Evolutionary conservation across 306 rosid genomes (phyloP).

Genomic region (Dalbergia cultrata): DNA sequence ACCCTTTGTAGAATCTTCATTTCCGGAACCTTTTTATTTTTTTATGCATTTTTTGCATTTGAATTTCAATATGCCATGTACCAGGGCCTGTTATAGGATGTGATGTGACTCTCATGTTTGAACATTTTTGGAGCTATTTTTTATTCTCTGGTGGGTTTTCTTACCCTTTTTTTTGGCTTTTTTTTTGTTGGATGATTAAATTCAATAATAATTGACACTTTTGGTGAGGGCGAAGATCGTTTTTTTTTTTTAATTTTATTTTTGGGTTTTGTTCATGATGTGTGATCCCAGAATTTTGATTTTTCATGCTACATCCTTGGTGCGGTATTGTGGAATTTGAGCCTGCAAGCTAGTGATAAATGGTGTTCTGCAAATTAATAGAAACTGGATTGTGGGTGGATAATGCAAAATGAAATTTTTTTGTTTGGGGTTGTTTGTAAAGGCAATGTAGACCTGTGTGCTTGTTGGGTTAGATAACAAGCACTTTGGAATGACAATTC

Average conservation of each 20-base stretch:
- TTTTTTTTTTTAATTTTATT: background rate
- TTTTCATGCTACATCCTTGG: constrained; percentile 35
- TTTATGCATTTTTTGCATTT: constrained; percentile 40
- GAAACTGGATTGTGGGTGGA: constrained; percentile 44
- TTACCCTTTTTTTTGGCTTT: background rate
- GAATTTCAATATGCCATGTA: constrained; percentile 26
- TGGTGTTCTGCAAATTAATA: constrained; percentile 29
- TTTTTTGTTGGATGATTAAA: constrained; percentile 33
- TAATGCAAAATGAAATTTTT: constrained; percentile 44
- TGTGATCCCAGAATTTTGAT: constrained; percentile 33
- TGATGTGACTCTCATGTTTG: constrained; percentile 37
- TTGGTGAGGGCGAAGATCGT: background rate
- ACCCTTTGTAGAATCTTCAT: constrained; percentile 1
- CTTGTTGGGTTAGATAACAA: constrained; percentile 52
- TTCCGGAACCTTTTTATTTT: constrained; percentile 31
- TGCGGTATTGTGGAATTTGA: constrained; percentile 50
- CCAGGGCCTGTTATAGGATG: background rate
- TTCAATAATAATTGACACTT: constrained; percentile 43
- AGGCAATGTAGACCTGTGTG: constrained; percentile 56
- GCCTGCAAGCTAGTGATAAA: constrained; percentile 18
- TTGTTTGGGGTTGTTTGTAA: constrained; percentile 41
- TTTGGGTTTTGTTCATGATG: constrained; percentile 6
- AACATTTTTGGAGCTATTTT: constrained; percentile 41
- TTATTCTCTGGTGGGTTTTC: constrained; percentile 26
- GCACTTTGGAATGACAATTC: constrained; percentile 56